A percentile compares a stretch with the other conserved stretches of the same genome.
phyloP scores from a whole-genome alignment of 176 grass and related monocot species.

The Coix lacrymajobi region DNA sequence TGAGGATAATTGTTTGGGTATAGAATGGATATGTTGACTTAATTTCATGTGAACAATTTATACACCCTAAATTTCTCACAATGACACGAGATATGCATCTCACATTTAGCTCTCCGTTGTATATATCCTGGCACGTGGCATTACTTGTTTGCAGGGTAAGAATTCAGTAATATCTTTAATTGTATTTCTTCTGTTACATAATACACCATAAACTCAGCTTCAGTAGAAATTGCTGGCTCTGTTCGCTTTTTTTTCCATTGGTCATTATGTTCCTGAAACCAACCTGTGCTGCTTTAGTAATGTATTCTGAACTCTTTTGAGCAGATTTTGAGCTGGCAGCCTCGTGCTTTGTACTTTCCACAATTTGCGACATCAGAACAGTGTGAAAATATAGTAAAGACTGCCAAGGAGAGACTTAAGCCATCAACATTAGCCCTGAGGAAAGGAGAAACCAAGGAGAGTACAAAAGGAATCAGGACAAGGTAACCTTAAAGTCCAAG shows the following conservation, averaged over 20 bases:
- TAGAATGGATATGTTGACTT: background rate
- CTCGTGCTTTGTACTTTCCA: constrained; percentile 83
- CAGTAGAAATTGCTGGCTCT: background rate
- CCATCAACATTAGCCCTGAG: constrained; percentile 91
- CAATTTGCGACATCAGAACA: constrained; percentile 81
- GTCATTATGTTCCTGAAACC: background rate
- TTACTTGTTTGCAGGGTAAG: background rate
- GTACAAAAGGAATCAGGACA: constrained; percentile 93
- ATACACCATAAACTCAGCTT: background rate
- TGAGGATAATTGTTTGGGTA: background rate
- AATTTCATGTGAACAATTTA: background rate
- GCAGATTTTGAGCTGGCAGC: constrained; percentile 98
- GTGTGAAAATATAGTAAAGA: constrained; percentile 63
- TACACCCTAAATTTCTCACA: background rate
- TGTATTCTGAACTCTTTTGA: constrained; percentile 31
- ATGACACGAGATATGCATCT: background rate
- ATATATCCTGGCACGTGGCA: background rate
- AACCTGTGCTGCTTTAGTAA: constrained; percentile 1
- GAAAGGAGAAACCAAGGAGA: constrained; percentile 76
- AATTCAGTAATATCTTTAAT: background rate
- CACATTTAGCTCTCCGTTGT: background rate
- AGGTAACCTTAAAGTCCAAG: constrained; percentile 43
- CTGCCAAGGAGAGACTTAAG: constrained; percentile 64
- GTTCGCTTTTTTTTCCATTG: background rate
- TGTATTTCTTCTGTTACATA: background rate